Evolutionary conservation across 2,329 filamentous ascomycete species (phyloP).

Genomic region (Ceratocystis papillata): DNA sequence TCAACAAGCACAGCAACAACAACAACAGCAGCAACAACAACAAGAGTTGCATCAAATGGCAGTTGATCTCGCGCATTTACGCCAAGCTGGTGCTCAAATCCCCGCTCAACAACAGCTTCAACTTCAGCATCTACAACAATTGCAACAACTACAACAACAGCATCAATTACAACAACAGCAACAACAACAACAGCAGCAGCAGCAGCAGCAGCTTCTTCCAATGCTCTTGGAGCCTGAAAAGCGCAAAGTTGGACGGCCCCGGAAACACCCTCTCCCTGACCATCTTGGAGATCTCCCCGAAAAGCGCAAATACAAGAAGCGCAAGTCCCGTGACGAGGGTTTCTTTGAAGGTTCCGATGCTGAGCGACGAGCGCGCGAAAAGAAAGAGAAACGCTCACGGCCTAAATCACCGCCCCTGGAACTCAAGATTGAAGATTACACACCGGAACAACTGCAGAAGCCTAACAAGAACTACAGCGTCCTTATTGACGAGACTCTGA

Average conservation of each 20-base stretch:
- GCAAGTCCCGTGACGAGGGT: constrained; percentile 46
- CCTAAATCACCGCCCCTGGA: constrained; percentile 51
- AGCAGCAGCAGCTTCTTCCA: constrained; percentile 10
- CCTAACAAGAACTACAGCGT: constrained; percentile 53
- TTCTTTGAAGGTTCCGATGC: constrained; percentile 41
- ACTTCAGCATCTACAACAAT: constrained; percentile 3
- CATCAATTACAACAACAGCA: constrained; percentile 18
- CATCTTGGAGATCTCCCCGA: constrained; percentile 44
- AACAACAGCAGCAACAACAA: constrained; percentile 7
- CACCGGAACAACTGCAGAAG: constrained; percentile 48
- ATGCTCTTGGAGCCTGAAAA: constrained; percentile 37
- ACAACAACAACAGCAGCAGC: constrained; percentile 1
- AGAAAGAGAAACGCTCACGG: constrained; percentile 44
- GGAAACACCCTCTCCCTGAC: constrained; percentile 52
- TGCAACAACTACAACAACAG: constrained; percentile 15
- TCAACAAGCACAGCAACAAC: constrained; percentile 21
- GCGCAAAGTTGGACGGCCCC: constrained; percentile 53
- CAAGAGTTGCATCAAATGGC: constrained; percentile 19
- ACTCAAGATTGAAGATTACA: constrained; percentile 45
- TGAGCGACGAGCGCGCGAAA: constrained; percentile 46
- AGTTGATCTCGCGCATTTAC: constrained; percentile 17
- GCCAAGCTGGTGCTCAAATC: constrained; percentile 18
- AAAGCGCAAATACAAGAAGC: constrained; percentile 56
- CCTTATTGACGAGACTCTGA: constrained; percentile 50
- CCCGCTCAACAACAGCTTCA: constrained; percentile 13